Base-by-base conservation (phyloP, 805 yeast species). In the Saccharomycodes ludwigii region DNA sequence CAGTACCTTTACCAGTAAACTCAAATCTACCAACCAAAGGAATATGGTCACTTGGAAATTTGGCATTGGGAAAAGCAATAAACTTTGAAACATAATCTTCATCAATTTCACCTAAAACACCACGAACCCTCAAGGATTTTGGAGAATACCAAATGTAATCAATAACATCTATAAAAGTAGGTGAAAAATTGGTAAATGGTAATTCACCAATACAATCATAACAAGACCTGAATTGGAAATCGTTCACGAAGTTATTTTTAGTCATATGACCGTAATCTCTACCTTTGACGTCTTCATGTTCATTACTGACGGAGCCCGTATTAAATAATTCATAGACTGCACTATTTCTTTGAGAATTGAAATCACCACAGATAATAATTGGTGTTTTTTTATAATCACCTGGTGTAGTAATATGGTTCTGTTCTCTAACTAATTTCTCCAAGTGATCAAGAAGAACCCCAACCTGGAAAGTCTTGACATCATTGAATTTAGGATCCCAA, bases 401-500 rank as follows among this genome's bases (percentile, higher is more conserved):
- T 18, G 61, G 56, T 25, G 63, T 52, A 35, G 61, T 63, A 14
- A 67, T 48, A 42, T 64, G 64, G 38, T 56, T 40, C 30, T 62
- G 54, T 46, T 64, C 59, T 47, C 71, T 73, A 26, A 75, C 58
- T 29, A 82, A 55, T 5, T 60, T 59, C 50, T 83, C 91, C 48
- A 93, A 58, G 56, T 91, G 95, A 46, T 88, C 96, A 46, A 91
- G 59, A 40, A 91, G 61, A 18, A 91, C 78, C 26, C 95, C 96
- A 34, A 82, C 91, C 62, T 91, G 98, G 59, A 91, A 78, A 3
- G 96, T 74, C 56, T 91, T 91, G 35, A 91, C 99, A 58, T 91
- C 99, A 52, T 83, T 83, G 50, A 76, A 82, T 30, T 81, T 83
- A 4, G 98, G 98, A 61, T 91, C 96, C 97, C 98, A 91, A 55